Base-by-base conservation (phyloP, 257 asterid genomes). In the Sherardia arvensis region DNA sequence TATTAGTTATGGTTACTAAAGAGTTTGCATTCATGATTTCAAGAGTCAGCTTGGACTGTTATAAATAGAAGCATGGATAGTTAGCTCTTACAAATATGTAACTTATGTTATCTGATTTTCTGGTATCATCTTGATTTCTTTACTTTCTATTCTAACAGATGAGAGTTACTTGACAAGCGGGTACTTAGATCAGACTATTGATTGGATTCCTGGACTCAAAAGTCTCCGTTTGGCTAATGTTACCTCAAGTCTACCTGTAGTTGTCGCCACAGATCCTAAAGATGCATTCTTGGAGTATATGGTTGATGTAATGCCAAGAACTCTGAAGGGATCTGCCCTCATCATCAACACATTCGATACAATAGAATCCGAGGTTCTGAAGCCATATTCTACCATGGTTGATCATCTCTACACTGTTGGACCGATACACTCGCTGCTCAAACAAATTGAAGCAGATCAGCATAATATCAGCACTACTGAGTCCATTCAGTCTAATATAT, bases 201-300 rank as follows among this genome's bases (percentile, higher is more conserved):
- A 60, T 33, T 69, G 73, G 73, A 59, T 69, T 61, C 73, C 73
- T 17, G 62, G 66, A 51, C 27, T 69, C 40, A 14, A 14, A 5
- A 69, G 57, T 7, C 20, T 69, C 33, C 73, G 67, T 69, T 53
- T 69, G 26, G 14, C 30, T 51, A 33, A 69, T n/a, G n/a, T n/a
- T n/a, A n/a, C n/a, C n/a, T n/a, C n/a, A n/a, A n/a, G n/a, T 28
- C 32, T 69, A 0, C 63, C 63, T 33, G 21, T 20, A 7, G 62
- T 69, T 17, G 51, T 55, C 62, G 17, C 18, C 8, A 61, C 73
- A 1, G 36, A 69, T 40, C 43, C 68, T 7, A 20, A 61, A 12
- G 56, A 51, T 49, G 29, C 34, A 61, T 15, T 49, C 21, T 7
- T 69, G 32, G 32, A 69, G 6, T 43, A 3, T 29, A 0, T 67